Evolutionary conservation across 225 moss, liverwort and hornwort genomes (phyloP).

Genomic region (Physcomitrellopsis africana): DNA sequence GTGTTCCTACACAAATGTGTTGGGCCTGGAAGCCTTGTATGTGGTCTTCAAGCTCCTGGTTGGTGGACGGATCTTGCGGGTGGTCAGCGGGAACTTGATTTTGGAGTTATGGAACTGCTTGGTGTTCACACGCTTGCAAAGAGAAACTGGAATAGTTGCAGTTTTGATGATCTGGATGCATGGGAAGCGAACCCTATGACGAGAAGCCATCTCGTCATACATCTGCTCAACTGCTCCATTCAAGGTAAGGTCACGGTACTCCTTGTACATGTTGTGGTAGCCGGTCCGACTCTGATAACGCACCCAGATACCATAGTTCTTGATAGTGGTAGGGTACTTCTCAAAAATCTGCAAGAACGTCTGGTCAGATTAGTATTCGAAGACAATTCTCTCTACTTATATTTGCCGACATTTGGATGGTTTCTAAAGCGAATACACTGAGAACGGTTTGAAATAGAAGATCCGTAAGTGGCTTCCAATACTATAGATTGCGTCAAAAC

Average conservation of each 20-base stretch:
- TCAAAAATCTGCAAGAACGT: constrained; percentile 63
- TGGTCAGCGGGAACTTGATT: constrained; percentile 79
- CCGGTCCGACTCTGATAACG: constrained; percentile 89
- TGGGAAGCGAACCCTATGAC: constrained; percentile 76
- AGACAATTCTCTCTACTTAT: not conserved
- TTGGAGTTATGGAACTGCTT: constrained; percentile 81
- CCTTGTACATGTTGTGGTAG: constrained; percentile 98
- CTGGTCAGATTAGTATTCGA: not conserved
- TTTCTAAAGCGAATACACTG: too few species aligned
- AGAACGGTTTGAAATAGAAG: too few species aligned
- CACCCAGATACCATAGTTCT: constrained; percentile 95
- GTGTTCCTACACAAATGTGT: constrained; percentile 56
- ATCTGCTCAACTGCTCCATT: constrained; percentile 92
- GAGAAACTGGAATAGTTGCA: constrained; percentile 69
- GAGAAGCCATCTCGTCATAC: constrained; percentile 90
- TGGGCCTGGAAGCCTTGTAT: constrained; percentile 77
- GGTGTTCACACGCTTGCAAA: constrained; percentile 82
- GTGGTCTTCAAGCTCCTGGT: constrained; percentile 74
- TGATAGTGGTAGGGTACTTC: constrained; percentile 84
- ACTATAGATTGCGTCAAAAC: too few species aligned
- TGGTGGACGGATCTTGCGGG: constrained; percentile 76
- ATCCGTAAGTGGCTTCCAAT: too few species aligned
- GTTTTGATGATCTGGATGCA: constrained; percentile 93
- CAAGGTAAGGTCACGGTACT: constrained; percentile 78
- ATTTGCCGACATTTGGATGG: not conserved